Base-by-base conservation (phyloP, 108 stramenopile species). In the Skeletonema menzelii region DNA sequence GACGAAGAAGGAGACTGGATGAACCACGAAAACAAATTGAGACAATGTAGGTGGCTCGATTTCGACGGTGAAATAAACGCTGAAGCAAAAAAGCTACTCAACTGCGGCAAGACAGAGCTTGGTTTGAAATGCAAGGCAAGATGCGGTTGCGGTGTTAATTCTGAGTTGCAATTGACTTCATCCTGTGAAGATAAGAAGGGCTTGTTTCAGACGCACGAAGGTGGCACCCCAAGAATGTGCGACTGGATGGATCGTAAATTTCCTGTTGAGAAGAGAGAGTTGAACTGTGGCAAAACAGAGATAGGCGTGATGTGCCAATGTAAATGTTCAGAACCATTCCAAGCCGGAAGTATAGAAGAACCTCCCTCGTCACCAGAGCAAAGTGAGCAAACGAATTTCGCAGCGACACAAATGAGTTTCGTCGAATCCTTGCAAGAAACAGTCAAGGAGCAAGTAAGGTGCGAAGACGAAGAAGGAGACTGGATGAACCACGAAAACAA, bases 31-130 rank as follows among this genome's bases (percentile, higher is more conserved):
- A 24, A 24, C 8, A 53, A 22, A 2, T 7, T 53, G 5, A 38
- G 32, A 15, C 35, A 79, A 27, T 79, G 77, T 55, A 64, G 77
- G 0, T 79, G 77, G 77, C 67, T 79, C 61, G 72, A 71, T 20
- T 37, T 60, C 7, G 70, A 70, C 61, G 66, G 32, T 63, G 38
- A 53, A 53, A 53, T 53, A 8, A 53, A 8, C 22, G 5, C 62
- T 42, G 65, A 70, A 11, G 69, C 71, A n/a, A 79, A 79, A 70
- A 62, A 66, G 70, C 60, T 42, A 30, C 42, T 79, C 30, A 79
- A 79, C 56, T 79, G 77, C 22, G 63, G 58, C 24, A 35, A 35
- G 35, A 79, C 77, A 32, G 70, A 79, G 57, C 67, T 79, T 31
- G 77, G 77, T 5, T 17, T 79, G 4, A 71, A 72, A 31, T 79